phyloP scores from a whole-genome alignment of 108 stramenopile genomes.

The Cyclostephanos tholiformis region DNA sequence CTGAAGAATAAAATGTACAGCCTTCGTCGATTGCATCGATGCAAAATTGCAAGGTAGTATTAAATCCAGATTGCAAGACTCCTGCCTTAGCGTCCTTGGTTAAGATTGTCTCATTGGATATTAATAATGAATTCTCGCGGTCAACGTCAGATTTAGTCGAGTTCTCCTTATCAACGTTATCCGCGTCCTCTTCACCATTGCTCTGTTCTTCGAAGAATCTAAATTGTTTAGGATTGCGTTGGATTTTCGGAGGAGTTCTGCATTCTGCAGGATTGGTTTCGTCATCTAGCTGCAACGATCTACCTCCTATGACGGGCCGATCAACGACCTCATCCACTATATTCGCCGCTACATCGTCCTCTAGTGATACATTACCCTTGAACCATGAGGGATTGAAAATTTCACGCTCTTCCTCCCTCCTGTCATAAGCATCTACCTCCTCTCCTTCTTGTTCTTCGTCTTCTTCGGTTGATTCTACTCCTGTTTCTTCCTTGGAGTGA shows the following conservation, averaged over 20 bases:
- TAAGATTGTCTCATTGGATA: neutral
- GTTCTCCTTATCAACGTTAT: too few relatives aligned
- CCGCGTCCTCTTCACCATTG: neutral
- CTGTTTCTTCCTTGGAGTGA: neutral
- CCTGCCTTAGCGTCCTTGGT: neutral
- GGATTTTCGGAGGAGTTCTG: too few relatives aligned
- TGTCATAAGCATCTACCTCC: neutral
- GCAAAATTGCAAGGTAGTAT: neutral
- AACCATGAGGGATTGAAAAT: neutral
- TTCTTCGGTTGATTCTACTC: too few relatives aligned
- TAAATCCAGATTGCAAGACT: neutral
- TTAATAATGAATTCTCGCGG: neutral
- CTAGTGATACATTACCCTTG: neutral
- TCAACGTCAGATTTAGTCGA: neutral
- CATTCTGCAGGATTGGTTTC: too few relatives aligned
- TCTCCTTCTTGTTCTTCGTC: too few relatives aligned
- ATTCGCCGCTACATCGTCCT: neutral
- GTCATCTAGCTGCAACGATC: neutral
- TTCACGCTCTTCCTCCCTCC: neutral
- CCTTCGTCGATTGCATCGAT: neutral
- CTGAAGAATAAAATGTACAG: too few relatives aligned
- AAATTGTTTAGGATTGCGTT: too few relatives aligned
- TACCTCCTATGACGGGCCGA: neutral
- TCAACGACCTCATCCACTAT: neutral
- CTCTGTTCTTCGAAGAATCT: neutral